Evolutionary conservation across 2,329 filamentous ascomycete species (phyloP).

Genomic region (Aaosphaeria arxii): DNA sequence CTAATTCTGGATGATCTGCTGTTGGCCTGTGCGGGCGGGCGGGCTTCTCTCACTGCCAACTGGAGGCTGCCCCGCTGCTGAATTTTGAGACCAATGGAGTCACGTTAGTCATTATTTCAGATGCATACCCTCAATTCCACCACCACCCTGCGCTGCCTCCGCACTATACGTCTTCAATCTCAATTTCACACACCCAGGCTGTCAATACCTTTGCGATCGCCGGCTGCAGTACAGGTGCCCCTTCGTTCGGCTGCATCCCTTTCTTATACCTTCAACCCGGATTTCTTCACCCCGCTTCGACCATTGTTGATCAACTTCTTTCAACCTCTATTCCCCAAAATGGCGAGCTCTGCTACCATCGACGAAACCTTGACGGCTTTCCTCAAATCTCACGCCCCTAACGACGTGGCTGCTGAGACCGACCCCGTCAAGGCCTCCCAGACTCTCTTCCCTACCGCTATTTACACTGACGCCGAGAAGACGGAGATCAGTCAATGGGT

Average conservation of each 20-base stretch:
- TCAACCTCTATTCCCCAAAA: slow-evolving; percentile 24
- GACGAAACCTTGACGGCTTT: slow-evolving; percentile 32
- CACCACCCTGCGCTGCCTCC: slow-evolving; percentile 16
- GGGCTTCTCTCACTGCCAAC: slow-evolving; percentile 4
- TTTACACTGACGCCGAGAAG: slow-evolving; percentile 76
- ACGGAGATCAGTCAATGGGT: slow-evolving; percentile 89
- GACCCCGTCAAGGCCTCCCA: slow-evolving; percentile 46
- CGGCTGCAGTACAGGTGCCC: slow-evolving; percentile 3
- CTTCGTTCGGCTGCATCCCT: slow-evolving; percentile 9
- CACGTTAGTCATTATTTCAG: slow-evolving; percentile 12
- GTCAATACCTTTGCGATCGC: slow-evolving; percentile 5
- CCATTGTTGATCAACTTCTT: slow-evolving; percentile 29
- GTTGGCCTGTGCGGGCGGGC: no score
- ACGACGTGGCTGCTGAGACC: slow-evolving; percentile 34
- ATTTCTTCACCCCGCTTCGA: slow-evolving; percentile 32
- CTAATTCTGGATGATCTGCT: no score
- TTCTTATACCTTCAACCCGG: slow-evolving; percentile 10
- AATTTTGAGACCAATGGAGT: slow-evolving; percentile 25
- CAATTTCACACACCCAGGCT: slow-evolving; percentile 1
- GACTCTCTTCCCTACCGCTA: slow-evolving; percentile 66
- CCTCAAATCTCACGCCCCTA: slow-evolving; percentile 36
- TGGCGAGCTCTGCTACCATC: slow-evolving; percentile 32
- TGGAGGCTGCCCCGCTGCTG: slow-evolving; percentile 23
- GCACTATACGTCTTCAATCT: slow-evolving; percentile 20
- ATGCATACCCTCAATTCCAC: slow-evolving; percentile 20